A percentile compares a stretch with the other conserved stretches of the same genome.
phyloP scores from a whole-genome alignment of 805 yeast genomes.

The Saturnispora mendoncae region DNA sequence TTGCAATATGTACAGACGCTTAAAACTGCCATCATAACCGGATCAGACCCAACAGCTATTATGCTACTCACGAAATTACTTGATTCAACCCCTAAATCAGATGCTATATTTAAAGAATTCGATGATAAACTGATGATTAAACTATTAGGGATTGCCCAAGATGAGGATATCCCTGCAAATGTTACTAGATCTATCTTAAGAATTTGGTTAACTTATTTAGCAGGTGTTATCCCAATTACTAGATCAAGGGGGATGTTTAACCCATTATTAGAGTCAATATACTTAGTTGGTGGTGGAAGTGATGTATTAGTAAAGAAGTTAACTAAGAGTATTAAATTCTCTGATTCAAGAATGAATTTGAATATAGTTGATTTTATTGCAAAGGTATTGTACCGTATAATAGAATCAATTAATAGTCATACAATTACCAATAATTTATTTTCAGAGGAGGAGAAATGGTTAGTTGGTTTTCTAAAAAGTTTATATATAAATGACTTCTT shows the following conservation, averaged over 20 bases:
- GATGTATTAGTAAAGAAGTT: constrained; percentile 32
- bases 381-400: constrained; percentile 35
- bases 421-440: neutral
- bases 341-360: constrained; percentile 36
- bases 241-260: constrained; percentile 24
- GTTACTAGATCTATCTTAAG: constrained; percentile 14
- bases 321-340: constrained; percentile 34
- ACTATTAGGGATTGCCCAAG: constrained; percentile 19
- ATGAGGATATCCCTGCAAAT: constrained; percentile 14
- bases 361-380: constrained; percentile 38
- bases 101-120: constrained; percentile 16
- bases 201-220: constrained; percentile 31
- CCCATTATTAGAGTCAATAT: constrained; percentile 17
- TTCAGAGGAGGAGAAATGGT: constrained; percentile 25
- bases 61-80: constrained; percentile 45
- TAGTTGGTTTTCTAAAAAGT: constrained; percentile 10
- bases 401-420: constrained; percentile 24
- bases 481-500: constrained; percentile 13
- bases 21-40: neutral
- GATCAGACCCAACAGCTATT: constrained; percentile 37
- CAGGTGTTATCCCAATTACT: constrained; percentile 36
- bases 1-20: neutral
- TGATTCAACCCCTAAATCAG: constrained; percentile 35
- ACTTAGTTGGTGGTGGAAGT: constrained; percentile 4
- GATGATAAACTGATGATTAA: constrained; percentile 20